Conservation (phyloP, 768 basidiomycete species). For the Lactifluus pinguis region DNA sequence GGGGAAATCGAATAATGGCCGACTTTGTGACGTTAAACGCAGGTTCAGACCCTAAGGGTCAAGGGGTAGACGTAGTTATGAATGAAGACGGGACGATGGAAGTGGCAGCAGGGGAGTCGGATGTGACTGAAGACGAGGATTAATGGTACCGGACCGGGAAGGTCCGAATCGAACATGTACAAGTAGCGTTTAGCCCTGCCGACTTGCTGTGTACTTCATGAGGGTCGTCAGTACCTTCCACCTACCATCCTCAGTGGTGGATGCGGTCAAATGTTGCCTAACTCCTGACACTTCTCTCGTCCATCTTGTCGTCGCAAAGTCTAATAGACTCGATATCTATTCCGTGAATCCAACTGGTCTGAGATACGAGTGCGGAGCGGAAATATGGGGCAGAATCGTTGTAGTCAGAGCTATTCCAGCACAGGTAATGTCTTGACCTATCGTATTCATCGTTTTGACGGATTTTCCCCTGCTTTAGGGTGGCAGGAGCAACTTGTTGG, state of each 20-base stretch:
- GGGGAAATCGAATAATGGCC: conserved; percentile 32
- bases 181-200: too few species aligned
- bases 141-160: background rate
- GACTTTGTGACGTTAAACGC: conserved; percentile 37
- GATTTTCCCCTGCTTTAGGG: conserved; percentile 1
- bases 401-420: conserved; percentile 47
- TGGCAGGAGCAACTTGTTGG: conserved; percentile 41
- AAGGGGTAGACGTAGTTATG: conserved; percentile 34
- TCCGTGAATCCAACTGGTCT: conserved; percentile 55
- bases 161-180: background rate
- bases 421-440: conserved; percentile 31
- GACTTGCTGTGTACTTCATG: conserved; percentile 25
- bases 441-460: background rate
- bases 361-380: conserved; percentile 45
- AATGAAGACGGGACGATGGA: conserved; percentile 59
- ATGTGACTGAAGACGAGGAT: background rate
- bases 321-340: conserved; percentile 58
- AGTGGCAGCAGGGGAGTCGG: conserved; percentile 9
- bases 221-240: conserved; percentile 69
- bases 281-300: conserved; percentile 40
- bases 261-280: conserved; percentile 62
- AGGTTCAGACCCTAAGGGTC: conserved; percentile 17
- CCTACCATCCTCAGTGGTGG: conserved; percentile 59
- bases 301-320: conserved; percentile 61
- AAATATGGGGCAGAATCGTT: conserved; percentile 63